Evolutionary conservation across 345 rosid genomes (phyloP).

Genomic region (Trapa bicornis): DNA sequence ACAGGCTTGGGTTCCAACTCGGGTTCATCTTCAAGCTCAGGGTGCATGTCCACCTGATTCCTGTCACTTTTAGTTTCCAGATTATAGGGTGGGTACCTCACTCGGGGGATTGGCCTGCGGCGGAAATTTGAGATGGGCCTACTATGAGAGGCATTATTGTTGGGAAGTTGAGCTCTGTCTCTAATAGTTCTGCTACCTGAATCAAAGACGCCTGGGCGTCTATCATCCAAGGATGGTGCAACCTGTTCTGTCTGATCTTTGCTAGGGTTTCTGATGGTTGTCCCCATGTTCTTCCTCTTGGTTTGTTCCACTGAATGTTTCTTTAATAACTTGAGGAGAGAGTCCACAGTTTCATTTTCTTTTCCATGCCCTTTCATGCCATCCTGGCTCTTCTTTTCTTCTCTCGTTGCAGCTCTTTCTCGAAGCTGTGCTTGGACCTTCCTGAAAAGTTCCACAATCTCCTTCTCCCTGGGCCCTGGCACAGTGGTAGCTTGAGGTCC

Average conservation of each 20-base stretch:
- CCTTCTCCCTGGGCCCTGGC: slow-evolving; percentile 76
- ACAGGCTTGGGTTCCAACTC: slow-evolving; percentile 25
- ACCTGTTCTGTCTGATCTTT: slow-evolving; percentile 20
- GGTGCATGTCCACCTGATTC: slow-evolving; percentile 19
- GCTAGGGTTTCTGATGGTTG: slow-evolving; percentile 18
- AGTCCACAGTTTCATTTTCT: slow-evolving; percentile 65
- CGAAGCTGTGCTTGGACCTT: slow-evolving; percentile 86
- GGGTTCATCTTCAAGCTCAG: slow-evolving; percentile 21
- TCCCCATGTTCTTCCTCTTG: slow-evolving; percentile 28
- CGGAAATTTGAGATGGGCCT: slow-evolving; percentile 77
- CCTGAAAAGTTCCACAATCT: slow-evolving; percentile 76
- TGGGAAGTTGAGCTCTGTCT: slow-evolving; percentile 19
- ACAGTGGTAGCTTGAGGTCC: slow-evolving; percentile 64
- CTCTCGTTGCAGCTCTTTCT: slow-evolving; percentile 59
- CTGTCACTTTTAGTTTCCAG: slow-evolving; percentile 30
- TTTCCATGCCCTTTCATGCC: slow-evolving; percentile 38
- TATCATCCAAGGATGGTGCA: slow-evolving; percentile 23
- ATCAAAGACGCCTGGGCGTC: slow-evolving; percentile 19
- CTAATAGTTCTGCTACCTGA: slow-evolving; percentile 10
- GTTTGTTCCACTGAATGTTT: slow-evolving; percentile 65
- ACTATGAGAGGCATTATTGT: slow-evolving; percentile 24
- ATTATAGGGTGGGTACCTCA: slow-evolving; percentile 38
- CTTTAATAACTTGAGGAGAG: slow-evolving; percentile 69
- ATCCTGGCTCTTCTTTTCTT: slow-evolving; percentile 41
- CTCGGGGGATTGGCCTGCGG: slow-evolving; percentile 49